These are phyloP conservation scores for Sutorius eximius DNA, from an alignment of 1,284 basidiomycete genomes.

Conservation along the genomic window DNA sequence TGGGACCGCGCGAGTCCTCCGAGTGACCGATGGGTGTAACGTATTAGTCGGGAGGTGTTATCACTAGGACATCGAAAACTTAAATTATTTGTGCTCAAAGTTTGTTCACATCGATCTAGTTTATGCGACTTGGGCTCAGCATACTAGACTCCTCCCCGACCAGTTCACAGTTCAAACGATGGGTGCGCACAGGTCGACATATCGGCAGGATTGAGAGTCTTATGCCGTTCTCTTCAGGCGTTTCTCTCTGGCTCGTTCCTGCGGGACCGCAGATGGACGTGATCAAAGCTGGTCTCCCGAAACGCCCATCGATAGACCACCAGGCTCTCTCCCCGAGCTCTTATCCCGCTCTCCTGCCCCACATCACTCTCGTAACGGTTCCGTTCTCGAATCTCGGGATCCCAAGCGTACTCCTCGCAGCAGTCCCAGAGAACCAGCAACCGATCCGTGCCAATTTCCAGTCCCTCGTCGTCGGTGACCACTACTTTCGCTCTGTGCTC, in stretches of 20 bases:
- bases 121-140: neutral
- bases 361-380: slow-evolving; percentile 65
- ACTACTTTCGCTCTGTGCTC: slow-evolving; percentile 73
- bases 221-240: slow-evolving; percentile 36
- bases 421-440: slow-evolving; percentile 40
- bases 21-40: slow-evolving; percentile 12
- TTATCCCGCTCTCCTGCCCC: slow-evolving; percentile 65
- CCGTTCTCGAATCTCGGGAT: slow-evolving; percentile 26
- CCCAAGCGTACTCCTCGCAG: slow-evolving; percentile 38
- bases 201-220: neutral
- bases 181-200: slow-evolving; percentile 19
- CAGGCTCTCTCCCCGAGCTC: slow-evolving; percentile 20
- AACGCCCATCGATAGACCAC: slow-evolving; percentile 18
- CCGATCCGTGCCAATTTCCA: slow-evolving; percentile 43
- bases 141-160: neutral
- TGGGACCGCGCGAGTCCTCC: slow-evolving; percentile 35
- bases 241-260: slow-evolving; percentile 67
- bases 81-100: slow-evolving; percentile 12
- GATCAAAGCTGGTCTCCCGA: slow-evolving; percentile 48
- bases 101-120: neutral
- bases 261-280: slow-evolving; percentile 37
- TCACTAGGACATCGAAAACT: too few species aligned
- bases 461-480: slow-evolving; percentile 52
- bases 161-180: slow-evolving; percentile 7
- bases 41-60: neutral